These are phyloP conservation scores for Arthrobotrys megalospora DNA, from an alignment of 2,329 filamentous ascomycete species.

Conservation along the genomic window DNA sequence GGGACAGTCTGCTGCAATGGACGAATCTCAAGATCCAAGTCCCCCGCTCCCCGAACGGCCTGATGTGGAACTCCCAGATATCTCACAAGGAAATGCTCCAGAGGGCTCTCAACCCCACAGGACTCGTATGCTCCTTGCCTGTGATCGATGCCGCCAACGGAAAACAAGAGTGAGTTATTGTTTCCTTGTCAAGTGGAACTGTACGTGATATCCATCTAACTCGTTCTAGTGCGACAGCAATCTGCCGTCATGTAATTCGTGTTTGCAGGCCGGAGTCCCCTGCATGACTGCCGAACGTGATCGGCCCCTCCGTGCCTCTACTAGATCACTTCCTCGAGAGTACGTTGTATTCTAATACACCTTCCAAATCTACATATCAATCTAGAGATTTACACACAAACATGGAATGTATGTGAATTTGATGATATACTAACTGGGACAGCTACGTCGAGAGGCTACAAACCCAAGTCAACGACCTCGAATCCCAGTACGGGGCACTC, in stretches of 20 bases:
- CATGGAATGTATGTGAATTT: no score
- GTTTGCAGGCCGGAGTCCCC: slow-evolving; percentile 48
- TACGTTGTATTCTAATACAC: slow-evolving; percentile 7
- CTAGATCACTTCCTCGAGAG: slow-evolving; percentile 47
- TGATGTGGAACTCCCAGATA: background rate
- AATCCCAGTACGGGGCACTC: slow-evolving; percentile 40
- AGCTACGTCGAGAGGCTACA: slow-evolving; percentile 52
- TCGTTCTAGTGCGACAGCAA: slow-evolving; percentile 56
- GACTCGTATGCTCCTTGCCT: slow-evolving; percentile 57
- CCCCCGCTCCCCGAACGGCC: background rate
- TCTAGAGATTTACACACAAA: no score
- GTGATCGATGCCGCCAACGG: slow-evolving; percentile 51
- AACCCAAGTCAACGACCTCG: slow-evolving; percentile 30
- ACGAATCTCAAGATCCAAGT: slow-evolving; percentile 33
- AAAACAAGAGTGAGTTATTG: slow-evolving; percentile 55
- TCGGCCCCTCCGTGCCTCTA: slow-evolving; percentile 37
- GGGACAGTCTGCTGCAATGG: slow-evolving; percentile 9
- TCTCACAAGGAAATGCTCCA: background rate
- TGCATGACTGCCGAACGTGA: slow-evolving; percentile 59
- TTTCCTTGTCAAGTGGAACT: no score
- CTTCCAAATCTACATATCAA: background rate
- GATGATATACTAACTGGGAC: background rate
- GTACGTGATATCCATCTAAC: no score
- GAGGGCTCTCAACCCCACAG: slow-evolving; percentile 11
- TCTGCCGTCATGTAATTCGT: slow-evolving; percentile 51